Evolutionary conservation across 176 grass and related monocot genomes (phyloP), one percentile per base, ranked within the genome.

Genomic region (Oryza coarctata): DNA sequence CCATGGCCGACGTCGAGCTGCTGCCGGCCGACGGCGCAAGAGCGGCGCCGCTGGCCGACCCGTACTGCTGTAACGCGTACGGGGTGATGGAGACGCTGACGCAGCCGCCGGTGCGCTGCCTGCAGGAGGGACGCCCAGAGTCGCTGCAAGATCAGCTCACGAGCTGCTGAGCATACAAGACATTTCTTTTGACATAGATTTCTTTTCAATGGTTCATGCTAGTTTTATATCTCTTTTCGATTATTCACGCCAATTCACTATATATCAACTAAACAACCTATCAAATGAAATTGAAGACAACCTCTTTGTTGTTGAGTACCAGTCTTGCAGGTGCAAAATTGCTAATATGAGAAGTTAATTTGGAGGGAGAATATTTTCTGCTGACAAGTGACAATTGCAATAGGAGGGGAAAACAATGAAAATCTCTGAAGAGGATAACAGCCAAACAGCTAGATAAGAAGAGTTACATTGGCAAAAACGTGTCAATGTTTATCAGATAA

Each of bases 1-100:
- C 85, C 29, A 90, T 97, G 83, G 74, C 89, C 8, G 91, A 84
- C 31, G 87, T 97, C n/a, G 89, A 97, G 71, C 75, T 97, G 64
- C 27, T 85, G 69, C 94, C 94, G 2, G 84, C 71, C 27, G 55
- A 73, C 35, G 87, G 86, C 30, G 76, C 10, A 55, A 6, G 60
- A 22, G 22, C 50, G 79, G 65, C 32, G 71, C 62, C 43, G 71
- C 50, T 88, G 31, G 82, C 79, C 0, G 87, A 89, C 7, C 89
- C 94, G 0, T 87, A 88, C 79, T 92, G 91, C 68, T 97, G 94
- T 91, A 97, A 94, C 75, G 91, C 89, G 64, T 97, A 92, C 27
- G 89, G 91, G 13, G 45, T 81, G 14, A 70, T 76, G 71, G 63
- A 91, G 40, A 97, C 91, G 34, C 76, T 85, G 26, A 94, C 89